Percentiles rank a stretch among this genome's conserved stretches.
These are phyloP conservation scores for Rhododendron mucronatum DNA, from an alignment of 148 eudicot species.

Conservation along the genomic window DNA sequence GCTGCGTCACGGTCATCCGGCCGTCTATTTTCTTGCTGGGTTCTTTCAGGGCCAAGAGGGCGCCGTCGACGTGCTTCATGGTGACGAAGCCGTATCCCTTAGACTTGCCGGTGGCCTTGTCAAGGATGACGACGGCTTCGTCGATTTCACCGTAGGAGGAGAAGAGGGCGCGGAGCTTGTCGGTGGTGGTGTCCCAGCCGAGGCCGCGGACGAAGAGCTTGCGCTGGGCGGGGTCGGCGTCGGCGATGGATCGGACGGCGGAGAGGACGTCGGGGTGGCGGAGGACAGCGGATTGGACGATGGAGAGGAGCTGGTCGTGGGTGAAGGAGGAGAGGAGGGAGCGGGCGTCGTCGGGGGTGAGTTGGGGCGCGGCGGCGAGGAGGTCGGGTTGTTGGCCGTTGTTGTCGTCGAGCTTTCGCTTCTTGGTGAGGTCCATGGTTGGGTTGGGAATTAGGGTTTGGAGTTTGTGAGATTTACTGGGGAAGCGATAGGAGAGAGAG, in stretches of 20 bases:
- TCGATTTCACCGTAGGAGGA: conserved; percentile 54
- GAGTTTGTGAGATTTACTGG: too few relatives aligned
- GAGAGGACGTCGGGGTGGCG: conserved; percentile 57
- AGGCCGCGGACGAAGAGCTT: conserved; percentile 78
- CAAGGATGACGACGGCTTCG: conserved; percentile 69
- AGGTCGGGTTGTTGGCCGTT: conserved; percentile 21
- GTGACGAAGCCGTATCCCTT: conserved; percentile 75
- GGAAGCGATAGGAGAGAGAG: too few relatives aligned
- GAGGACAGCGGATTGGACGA: conserved; percentile 40
- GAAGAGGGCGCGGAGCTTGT: conserved; percentile 40
- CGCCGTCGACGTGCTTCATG: conserved; percentile 60
- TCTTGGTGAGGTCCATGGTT: conserved; percentile 57
- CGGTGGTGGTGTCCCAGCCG: conserved; percentile 73
- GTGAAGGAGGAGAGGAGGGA: conserved; percentile 58
- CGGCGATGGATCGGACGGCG: conserved; percentile 57
- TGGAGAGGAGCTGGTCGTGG: conserved; percentile 53
- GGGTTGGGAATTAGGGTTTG: neutral
- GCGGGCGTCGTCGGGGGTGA: conserved; percentile 47
- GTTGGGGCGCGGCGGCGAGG: conserved; percentile 7
- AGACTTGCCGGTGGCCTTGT: conserved; percentile 51
- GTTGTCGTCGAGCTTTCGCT: conserved; percentile 78
- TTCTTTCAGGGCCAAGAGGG: conserved; percentile 58
- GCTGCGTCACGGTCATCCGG: conserved; percentile 54
- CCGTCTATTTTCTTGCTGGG: conserved; percentile 79
- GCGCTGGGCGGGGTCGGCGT: conserved; percentile 51